A percentile compares a stretch with the other conserved stretches of the same genome.
These are phyloP conservation scores for Musa troglodytarum DNA, from an alignment of 176 grass and related monocot species.

Conservation along the genomic window DNA sequence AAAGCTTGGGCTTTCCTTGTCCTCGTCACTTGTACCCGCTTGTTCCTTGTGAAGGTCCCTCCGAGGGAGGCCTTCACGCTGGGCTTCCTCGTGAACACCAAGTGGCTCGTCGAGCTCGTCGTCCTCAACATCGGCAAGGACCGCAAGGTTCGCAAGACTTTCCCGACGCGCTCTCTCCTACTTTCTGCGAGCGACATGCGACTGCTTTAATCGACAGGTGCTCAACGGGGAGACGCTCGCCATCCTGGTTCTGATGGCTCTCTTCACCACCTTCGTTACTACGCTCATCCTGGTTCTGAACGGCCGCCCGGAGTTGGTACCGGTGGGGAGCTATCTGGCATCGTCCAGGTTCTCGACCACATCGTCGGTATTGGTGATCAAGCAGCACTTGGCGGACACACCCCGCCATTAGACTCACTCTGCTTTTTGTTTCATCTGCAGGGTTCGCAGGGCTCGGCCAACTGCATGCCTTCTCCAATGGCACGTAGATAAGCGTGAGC, in stretches of 20 bases:
- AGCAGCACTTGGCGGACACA: conserved; percentile 31
- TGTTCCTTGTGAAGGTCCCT: conserved; percentile 21
- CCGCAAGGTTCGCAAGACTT: conserved; percentile 2
- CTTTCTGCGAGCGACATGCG: no score
- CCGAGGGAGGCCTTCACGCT: conserved; percentile 22
- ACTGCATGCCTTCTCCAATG: no score
- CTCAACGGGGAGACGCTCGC: conserved; percentile 38
- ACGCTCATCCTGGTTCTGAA: conserved; percentile 25
- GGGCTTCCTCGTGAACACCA: conserved; percentile 41
- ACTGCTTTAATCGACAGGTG: neutral
- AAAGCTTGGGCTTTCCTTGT: neutral
- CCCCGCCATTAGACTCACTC: neutral
- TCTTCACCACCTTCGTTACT: conserved; percentile 46
- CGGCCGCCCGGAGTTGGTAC: conserved; percentile 32
- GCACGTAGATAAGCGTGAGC: no score
- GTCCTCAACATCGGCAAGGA: conserved; percentile 43
- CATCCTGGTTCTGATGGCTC: conserved; percentile 36
- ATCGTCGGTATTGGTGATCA: conserved; percentile 38
- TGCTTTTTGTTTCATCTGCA: no score
- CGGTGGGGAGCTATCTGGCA: conserved; percentile 35
- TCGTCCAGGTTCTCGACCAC: conserved; percentile 31
- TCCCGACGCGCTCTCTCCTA: no score
- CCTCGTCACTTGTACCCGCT: neutral
- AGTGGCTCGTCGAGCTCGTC: conserved; percentile 38
- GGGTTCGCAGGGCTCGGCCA: no score